Base-by-base conservation (phyloP, 1,284 basidiomycete genomes). In the Anthracocystis setariae region DNA sequence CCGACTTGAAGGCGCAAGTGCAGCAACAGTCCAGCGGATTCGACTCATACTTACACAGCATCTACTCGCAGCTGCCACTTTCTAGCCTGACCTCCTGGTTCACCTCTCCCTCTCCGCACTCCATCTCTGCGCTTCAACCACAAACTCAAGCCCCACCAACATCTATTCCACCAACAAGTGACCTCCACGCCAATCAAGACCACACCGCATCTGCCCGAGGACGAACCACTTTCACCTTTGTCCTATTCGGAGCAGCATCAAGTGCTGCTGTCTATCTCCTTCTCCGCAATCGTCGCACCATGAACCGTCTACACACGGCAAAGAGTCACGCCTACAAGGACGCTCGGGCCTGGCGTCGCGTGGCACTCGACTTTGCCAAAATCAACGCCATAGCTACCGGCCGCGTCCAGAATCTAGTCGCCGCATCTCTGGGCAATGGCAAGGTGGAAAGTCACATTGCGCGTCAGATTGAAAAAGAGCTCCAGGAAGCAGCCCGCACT, bases 281-380 rank as follows among this genome's bases (percentile, higher is more conserved):
- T 20, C 23, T 47, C 12, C 54, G 59, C 46, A 63, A 58, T 21
- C 50, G 63, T 20, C 46, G 56, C 33, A 54, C 45, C 25, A 72
- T 72, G 69, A 66, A 72, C n/a, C 63, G 59, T 12, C 63, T 72
- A n/a, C 50, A 56, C 15, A 50, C 43, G 13, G 63, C 61, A 40
- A 72, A 62, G 38, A 62, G 55, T 39, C 48, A 66, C 0, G 69
- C 59, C 7, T 63, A 62, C 42, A 50, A 63, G 2, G 59, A 72
- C 12, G 69, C 69, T 7, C 55, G 55, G 12, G 69, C 69, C n/a
- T 72, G 69, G 69, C 59, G 69, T 9, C 60, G 55, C n/a, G 69
- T 72, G 12, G 69, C 69, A 8, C 55, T 72, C 23, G 59, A 66
- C 40, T 61, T 72, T 29, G 69, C 69, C 47, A 62, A 43, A 15